Evolutionary conservation across 495 filamentous ascomycete species (phyloP), one percentile per base, ranked within the genome.

Genomic region (Aspergillus carlsbadensis): DNA sequence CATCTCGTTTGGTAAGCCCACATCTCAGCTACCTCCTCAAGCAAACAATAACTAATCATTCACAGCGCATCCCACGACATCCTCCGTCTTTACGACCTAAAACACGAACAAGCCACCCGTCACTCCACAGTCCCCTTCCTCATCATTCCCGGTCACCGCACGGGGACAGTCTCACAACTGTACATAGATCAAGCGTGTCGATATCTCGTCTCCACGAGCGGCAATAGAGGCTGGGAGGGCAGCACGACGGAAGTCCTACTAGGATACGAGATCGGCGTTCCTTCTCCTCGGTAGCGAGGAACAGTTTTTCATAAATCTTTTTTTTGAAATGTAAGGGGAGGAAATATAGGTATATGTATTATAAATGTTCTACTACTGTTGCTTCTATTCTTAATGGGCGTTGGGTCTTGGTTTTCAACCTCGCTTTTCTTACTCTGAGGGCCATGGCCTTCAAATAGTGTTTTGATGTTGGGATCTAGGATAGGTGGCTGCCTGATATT

Each of bases 141-240:
- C 26, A 96, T 98, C 63, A 85, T 98, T 29, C 94, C 94, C 1
- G 94, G 94, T 2, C 94, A 96, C 58, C 88, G 89, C 15, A 92
- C 92, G 3, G 94, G 95, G 44, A 91, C 96, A 22, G 92, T 96
- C 42, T 90, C 87, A 0, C 80, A 82, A 56, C 69, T 96, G 22
- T 91, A 91, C 64, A 78, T 96, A 45, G 94, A 98, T 68, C 88
- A 90, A 24, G 91, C 90, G 0, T 94, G 90, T 61, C 80, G 86
- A 31, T 96, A 91, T 68, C 91, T 98, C 85, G 81, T 98, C 43
- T 93, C 89, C 2, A 87, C 89, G 2, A 91, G 88, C 29, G 94
- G 94, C 1, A 97, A 92, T 59, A 75, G 94, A 48, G 94, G 94
- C 2, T 98, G 95, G 95, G 95, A 98, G 68, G 94, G 94, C n/a